These are phyloP conservation scores for Sporisorium sorghi DNA, from an alignment of 1,284 basidiomycete genomes.

Conservation along the genomic window DNA sequence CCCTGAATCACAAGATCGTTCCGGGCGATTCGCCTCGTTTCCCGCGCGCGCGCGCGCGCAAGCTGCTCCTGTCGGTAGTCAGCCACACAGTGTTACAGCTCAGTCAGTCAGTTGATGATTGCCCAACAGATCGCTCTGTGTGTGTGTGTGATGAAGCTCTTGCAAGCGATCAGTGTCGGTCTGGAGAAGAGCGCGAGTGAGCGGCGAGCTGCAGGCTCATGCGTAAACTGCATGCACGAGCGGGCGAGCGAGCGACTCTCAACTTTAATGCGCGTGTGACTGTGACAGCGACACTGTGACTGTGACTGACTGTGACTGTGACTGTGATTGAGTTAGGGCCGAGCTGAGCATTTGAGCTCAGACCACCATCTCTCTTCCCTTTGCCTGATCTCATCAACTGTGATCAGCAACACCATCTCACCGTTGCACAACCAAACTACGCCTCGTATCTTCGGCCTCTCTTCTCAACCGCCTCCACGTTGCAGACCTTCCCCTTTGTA, in stretches of 20 bases:
- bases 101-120: neutral
- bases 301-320: neutral
- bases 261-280: constrained; percentile 2
- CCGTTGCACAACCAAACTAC: neutral
- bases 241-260: constrained; percentile 1
- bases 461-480: neutral
- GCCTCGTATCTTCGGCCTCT: neutral
- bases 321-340: neutral
- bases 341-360: constrained; percentile 1
- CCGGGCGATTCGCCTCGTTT: neutral
- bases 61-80: neutral
- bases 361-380: neutral
- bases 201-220: neutral
- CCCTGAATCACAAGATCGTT: constrained; percentile 6
- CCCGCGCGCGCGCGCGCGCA: neutral
- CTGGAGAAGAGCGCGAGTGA: neutral
- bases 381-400: too few species aligned
- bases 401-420: neutral
- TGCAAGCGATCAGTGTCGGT: neutral
- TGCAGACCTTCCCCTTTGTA: neutral
- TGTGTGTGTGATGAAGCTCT: too few species aligned
- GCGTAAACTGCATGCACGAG: too few species aligned
- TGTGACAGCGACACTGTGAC: neutral
- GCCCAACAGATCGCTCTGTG: constrained; percentile 1
- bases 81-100: neutral